phyloP scores from a whole-genome alignment of 768 basidiomycete genomes.

The Trametes cubensis region DNA sequence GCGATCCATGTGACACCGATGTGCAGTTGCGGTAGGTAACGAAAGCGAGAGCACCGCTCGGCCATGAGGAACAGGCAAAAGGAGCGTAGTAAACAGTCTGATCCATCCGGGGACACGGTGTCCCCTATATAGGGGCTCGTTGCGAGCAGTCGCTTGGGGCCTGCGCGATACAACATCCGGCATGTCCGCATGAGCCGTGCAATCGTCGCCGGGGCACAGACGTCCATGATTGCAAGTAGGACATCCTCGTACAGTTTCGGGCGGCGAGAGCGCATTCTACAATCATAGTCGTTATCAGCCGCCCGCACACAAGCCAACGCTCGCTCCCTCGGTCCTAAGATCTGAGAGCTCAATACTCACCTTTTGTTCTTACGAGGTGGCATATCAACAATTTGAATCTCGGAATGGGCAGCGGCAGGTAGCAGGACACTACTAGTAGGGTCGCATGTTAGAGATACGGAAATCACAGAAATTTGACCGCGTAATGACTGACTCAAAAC shows the following conservation, averaged over 20 bases:
- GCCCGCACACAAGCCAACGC: too few species aligned
- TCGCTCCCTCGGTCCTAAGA: too few species aligned
- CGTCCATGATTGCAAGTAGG: not conserved
- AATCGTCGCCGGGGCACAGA: not conserved
- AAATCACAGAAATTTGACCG: too few species aligned
- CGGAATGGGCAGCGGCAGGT: too few species aligned
- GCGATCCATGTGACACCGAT: not conserved
- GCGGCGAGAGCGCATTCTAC: not conserved
- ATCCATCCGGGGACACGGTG: not conserved
- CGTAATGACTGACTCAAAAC: too few species aligned
- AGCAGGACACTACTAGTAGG: too few species aligned
- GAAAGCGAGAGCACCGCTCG: not conserved
- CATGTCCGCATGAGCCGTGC: conserved; percentile 2
- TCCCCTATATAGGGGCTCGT: not conserved
- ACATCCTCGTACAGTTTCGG: not conserved
- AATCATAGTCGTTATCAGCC: too few species aligned
- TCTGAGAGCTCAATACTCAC: too few species aligned
- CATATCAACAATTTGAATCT: too few species aligned
- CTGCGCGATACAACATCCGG: not conserved
- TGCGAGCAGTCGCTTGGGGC: not conserved
- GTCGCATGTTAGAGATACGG: too few species aligned
- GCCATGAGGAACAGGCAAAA: conserved; percentile 1
- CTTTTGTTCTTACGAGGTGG: too few species aligned
- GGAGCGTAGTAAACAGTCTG: not conserved
- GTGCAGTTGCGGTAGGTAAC: not conserved